These are phyloP conservation scores for Toxoplasma gondii DNA, from an alignment of 169 alveolate genomes.

Conservation along the genomic window DNA sequence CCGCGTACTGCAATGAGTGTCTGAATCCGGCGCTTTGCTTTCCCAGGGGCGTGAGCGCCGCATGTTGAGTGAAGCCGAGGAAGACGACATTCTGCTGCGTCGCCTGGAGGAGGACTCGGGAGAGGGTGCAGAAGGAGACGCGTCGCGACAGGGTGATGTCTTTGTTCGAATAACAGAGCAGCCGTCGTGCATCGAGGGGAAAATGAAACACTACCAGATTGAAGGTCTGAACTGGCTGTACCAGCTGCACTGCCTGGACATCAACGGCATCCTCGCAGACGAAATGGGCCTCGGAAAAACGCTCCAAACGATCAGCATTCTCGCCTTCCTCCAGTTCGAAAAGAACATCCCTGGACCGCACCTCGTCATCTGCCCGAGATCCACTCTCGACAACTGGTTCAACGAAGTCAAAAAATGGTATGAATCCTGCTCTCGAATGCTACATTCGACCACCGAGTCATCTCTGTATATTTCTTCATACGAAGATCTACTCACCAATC, in stretches of 20 bases:
- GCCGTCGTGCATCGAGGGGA: conserved; percentile 61
- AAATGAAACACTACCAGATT: conserved; percentile 73
- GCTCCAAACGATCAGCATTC: conserved; percentile 86
- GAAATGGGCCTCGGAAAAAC: conserved; percentile 95
- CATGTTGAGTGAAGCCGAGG: conserved; percentile 52
- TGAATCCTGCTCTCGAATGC: not conserved
- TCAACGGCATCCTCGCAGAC: conserved; percentile 92
- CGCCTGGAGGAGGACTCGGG: conserved; percentile 41
- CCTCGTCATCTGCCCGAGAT: conserved; percentile 96
- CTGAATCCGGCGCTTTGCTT: not conserved
- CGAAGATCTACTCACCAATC: no score
- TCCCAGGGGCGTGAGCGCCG: conserved; percentile 23
- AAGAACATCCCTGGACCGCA: conserved; percentile 80
- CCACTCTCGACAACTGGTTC: conserved; percentile 96
- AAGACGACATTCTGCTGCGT: conserved; percentile 56
- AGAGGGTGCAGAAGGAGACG: not conserved
- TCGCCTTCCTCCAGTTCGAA: conserved; percentile 69
- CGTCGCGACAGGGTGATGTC: not conserved
- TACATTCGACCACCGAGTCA: not conserved
- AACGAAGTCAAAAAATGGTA: conserved; percentile 43
- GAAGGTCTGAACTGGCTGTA: conserved; percentile 61
- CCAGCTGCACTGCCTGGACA: conserved; percentile 58
- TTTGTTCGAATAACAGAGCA: conserved; percentile 28
- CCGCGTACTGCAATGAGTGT: no score
- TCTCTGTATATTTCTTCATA: not conserved